A percentile compares a stretch with the other conserved stretches of the same genome.
Evolutionary conservation across 352 stramenopile species (phyloP).

Genomic region (Globisporangium nunn): DNA sequence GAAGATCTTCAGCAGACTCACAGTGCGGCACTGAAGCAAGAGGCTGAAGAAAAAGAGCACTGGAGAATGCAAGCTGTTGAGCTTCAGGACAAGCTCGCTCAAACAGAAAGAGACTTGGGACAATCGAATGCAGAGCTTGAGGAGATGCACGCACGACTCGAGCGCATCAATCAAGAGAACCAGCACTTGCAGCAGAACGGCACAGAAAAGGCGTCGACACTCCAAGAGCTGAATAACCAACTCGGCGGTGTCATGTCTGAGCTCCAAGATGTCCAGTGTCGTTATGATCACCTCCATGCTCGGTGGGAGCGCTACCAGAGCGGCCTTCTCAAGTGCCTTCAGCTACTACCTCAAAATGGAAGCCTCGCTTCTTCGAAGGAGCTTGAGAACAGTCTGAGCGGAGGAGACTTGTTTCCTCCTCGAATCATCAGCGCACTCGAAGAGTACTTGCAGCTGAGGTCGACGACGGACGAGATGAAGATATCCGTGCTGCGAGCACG

Average conservation of each 20-base stretch:
- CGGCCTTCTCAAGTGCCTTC: slow-evolving; percentile 20
- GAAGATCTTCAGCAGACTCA: slow-evolving; percentile 25
- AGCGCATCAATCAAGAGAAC: slow-evolving; percentile 32
- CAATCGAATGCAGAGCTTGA: slow-evolving; percentile 20
- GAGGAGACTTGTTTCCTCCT: slow-evolving; percentile 11
- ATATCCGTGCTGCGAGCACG: slow-evolving; percentile 35
- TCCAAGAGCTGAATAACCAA: slow-evolving; percentile 56
- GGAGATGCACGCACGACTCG: slow-evolving; percentile 23
- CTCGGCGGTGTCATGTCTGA: slow-evolving; percentile 30
- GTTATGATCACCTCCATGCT: slow-evolving; percentile 26
- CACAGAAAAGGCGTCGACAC: slow-evolving; percentile 34
- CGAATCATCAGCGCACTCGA: slow-evolving; percentile 16
- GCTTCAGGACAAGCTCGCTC: slow-evolving; percentile 15
- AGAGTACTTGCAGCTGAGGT: slow-evolving; percentile 15
- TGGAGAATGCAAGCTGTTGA: slow-evolving; percentile 15
- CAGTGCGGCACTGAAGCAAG: slow-evolving; percentile 18
- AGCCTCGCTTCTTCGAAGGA: not conserved
- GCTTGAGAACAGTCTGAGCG: not conserved
- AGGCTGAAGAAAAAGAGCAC: slow-evolving; percentile 16
- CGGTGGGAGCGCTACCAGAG: slow-evolving; percentile 22
- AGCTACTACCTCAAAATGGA: slow-evolving; percentile 20
- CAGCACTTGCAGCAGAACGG: slow-evolving; percentile 35
- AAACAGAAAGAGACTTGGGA: slow-evolving; percentile 11
- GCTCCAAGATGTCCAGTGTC: slow-evolving; percentile 22
- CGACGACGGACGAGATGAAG: slow-evolving; percentile 35